Evolutionary conservation across 495 filamentous ascomycete genomes (phyloP).

Genomic region (Penicillium canescens): DNA sequence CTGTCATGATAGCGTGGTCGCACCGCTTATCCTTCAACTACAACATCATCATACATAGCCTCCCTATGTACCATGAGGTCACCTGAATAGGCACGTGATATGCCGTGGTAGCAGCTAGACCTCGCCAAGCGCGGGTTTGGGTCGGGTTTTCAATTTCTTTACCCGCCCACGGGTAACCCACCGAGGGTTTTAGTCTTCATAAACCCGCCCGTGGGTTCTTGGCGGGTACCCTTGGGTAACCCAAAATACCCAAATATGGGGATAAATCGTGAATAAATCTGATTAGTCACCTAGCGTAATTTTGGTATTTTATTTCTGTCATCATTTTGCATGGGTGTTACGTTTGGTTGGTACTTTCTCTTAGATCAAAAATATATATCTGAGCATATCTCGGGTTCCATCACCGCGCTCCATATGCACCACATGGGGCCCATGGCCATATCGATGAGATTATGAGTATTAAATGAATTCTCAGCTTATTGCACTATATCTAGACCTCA

Average conservation of each 20-base stretch:
- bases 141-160: conserved; percentile 13
- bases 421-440: not conserved
- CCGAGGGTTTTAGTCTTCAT: conserved; percentile 13
- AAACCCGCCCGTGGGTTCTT: conserved; percentile 12
- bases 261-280: conserved; percentile 9
- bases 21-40: too few relatives aligned
- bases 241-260: conserved; percentile 15
- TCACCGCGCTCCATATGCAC: not conserved
- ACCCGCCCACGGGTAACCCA: conserved; percentile 13
- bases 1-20: too few relatives aligned
- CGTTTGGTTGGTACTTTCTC: too few relatives aligned
- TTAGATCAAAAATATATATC: too few relatives aligned
- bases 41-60: too few relatives aligned
- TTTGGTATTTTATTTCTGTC: conserved; percentile 6
- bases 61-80: too few relatives aligned
- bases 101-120: not conserved
- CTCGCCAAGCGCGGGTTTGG: conserved; percentile 17
- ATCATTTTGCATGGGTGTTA: not conserved
- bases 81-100: too few relatives aligned
- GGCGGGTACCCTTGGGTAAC: conserved; percentile 9
- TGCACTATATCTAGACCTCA: too few relatives aligned
- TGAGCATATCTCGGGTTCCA: not conserved
- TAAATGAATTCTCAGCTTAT: too few relatives aligned
- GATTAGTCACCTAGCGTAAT: conserved; percentile 14
- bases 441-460: too few relatives aligned